These are phyloP conservation scores for Chaetothyriales sp. DNA, from an alignment of 2,329 filamentous ascomycete genomes.

Conservation along the genomic window DNA sequence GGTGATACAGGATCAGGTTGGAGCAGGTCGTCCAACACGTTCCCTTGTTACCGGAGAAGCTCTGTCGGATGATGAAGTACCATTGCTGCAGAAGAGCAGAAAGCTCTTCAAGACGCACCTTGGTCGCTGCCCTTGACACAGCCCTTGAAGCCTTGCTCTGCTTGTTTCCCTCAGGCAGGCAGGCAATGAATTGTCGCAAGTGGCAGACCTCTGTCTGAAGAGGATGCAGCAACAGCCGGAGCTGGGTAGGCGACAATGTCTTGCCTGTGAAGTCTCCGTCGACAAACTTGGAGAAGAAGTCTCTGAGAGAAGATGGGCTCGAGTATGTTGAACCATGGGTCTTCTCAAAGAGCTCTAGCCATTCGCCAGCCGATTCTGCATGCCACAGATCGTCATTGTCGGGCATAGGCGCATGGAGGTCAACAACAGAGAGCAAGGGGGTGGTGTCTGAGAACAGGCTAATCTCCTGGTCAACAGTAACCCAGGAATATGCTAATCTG, in stretches of 20 bases:
- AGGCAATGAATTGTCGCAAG: constrained; percentile 48
- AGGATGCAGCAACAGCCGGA: constrained; percentile 54
- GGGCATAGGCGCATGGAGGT: constrained; percentile 51
- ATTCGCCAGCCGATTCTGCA: constrained; percentile 42
- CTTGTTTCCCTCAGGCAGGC: constrained; percentile 40
- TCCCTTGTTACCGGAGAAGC: constrained; percentile 39
- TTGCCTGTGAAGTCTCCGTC: constrained; percentile 43
- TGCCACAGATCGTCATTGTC: constrained; percentile 49
- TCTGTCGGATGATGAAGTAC: constrained; percentile 48
- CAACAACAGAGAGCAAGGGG: constrained; percentile 48
- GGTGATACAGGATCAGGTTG: constrained; percentile 54
- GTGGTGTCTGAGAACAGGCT: constrained; percentile 50
- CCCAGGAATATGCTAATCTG: constrained; percentile 60
- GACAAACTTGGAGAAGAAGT: constrained; percentile 53
- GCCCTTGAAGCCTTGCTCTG: constrained; percentile 28
- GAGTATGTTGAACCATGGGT: constrained; percentile 38
- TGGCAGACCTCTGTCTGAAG: constrained; percentile 51
- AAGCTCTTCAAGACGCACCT: constrained; percentile 47
- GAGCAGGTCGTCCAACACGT: constrained; percentile 45
- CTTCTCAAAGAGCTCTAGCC: constrained; percentile 45
- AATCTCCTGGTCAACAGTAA: constrained; percentile 58
- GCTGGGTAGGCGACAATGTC: constrained; percentile 38
- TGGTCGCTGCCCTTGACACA: constrained; percentile 45
- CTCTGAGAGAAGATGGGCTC: constrained; percentile 36
- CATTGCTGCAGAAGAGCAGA: constrained; percentile 49